Percentiles rank a stretch among this genome's conserved stretches.
These are phyloP conservation scores for Sarocladiaceae sp. DNA, from an alignment of 2,329 filamentous ascomycete genomes.

Conservation along the genomic window DNA sequence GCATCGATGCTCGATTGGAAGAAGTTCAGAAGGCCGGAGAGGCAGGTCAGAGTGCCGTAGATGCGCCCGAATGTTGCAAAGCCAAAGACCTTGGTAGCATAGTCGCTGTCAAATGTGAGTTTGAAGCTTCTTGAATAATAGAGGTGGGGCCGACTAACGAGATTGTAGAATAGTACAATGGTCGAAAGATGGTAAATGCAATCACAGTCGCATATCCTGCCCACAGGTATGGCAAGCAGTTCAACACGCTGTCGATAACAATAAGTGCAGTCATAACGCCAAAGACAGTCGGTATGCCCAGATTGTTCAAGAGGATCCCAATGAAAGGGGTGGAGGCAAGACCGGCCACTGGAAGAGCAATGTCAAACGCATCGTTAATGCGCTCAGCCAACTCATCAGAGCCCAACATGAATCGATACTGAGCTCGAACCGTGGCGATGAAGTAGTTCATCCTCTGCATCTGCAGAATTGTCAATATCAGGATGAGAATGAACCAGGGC, in stretches of 20 bases:
- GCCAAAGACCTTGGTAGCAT: constrained; percentile 75
- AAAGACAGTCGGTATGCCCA: constrained; percentile 58
- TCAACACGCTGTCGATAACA: constrained; percentile 55
- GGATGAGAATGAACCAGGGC: constrained; percentile 69
- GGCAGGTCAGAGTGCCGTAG: constrained; percentile 70
- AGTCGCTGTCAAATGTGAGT: constrained; percentile 43
- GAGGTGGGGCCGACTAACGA: constrained; percentile 36
- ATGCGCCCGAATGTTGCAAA: constrained; percentile 78
- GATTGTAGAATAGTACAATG: constrained; percentile 73
- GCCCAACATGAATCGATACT: constrained; percentile 66
- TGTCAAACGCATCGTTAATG: constrained; percentile 40
- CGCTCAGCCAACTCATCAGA: constrained; percentile 33
- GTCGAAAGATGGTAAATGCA: constrained; percentile 68
- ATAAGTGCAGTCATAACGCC: constrained; percentile 54
- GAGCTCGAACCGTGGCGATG: constrained; percentile 64
- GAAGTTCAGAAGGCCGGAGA: constrained; percentile 69
- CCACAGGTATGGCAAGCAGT: constrained; percentile 58
- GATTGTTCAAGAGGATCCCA: constrained; percentile 62
- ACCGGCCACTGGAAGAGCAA: constrained; percentile 62
- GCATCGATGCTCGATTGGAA: constrained; percentile 66
- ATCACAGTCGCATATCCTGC: constrained; percentile 63
- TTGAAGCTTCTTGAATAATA: not conserved
- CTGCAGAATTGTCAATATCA: constrained; percentile 56
- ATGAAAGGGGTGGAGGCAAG: constrained; percentile 69
- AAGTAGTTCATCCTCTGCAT: constrained; percentile 67